phyloP scores from a whole-genome alignment of 768 basidiomycete species.

The Lentinula detonsa region DNA sequence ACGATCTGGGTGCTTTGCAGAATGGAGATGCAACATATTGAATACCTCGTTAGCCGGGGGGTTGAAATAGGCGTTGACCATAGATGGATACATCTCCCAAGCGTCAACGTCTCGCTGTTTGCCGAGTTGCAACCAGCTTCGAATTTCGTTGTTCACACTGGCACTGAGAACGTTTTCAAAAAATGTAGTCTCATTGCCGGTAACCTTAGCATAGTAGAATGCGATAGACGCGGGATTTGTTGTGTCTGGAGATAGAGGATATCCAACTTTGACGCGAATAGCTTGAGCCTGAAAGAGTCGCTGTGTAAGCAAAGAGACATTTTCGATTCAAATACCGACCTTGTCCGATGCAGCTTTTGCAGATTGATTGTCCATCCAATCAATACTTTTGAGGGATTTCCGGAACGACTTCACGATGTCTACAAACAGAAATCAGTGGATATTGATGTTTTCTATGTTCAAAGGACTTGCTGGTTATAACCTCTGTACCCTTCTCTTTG shows the following conservation, averaged over 20 bases:
- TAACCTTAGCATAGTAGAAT: constrained; percentile 67
- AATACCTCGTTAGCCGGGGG: constrained; percentile 81
- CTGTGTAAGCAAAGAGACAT: background rate
- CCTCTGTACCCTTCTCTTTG: constrained; percentile 70
- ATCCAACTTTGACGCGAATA: constrained; percentile 90
- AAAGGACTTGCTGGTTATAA: constrained; percentile 61
- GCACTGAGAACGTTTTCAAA: constrained; percentile 79
- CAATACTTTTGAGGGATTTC: constrained; percentile 59
- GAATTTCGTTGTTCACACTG: constrained; percentile 51
- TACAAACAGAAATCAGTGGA: constrained; percentile 21
- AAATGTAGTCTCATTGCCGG: constrained; percentile 63
- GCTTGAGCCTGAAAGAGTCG: constrained; percentile 55
- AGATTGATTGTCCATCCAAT: constrained; percentile 91
- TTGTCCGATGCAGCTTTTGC: constrained; percentile 81
- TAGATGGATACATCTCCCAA: constrained; percentile 88
- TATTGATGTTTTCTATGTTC: background rate
- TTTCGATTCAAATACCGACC: constrained; percentile 28
- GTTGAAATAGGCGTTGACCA: constrained; percentile 85
- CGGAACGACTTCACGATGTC: constrained; percentile 85
- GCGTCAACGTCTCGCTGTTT: constrained; percentile 55
- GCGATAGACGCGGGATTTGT: constrained; percentile 60
- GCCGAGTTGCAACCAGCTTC: constrained; percentile 75
- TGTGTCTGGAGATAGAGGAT: constrained; percentile 83
- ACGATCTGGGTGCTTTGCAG: background rate
- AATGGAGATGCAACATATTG: background rate